Base-by-base conservation (phyloP, 83 land plant species). In the Diphasiastrum complanatum region DNA sequence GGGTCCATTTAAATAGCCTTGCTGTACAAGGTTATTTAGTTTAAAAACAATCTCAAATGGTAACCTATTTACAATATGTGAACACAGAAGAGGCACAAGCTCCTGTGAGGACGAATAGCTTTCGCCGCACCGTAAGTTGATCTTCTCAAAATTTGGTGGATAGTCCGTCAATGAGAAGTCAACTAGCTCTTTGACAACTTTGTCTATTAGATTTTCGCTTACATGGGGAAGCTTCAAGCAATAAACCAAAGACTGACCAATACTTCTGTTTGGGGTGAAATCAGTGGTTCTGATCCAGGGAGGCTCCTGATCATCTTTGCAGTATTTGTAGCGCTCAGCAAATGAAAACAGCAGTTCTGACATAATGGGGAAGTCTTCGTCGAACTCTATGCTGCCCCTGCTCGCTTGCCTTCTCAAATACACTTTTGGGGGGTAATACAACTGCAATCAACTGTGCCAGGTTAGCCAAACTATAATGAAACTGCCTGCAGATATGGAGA, bases 281-380 rank as follows among this genome's bases (percentile, higher is more conserved):
- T 93, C 99, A 10, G 76, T 74, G 24, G 89, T 81, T 26, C 99
- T 83, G 53, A 79, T 72, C 99, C 99, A 93, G 0, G 61, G 52
- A 33, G 53, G 60, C 23, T 79, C 78, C 36, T 29, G 12, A 66
- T 71, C 74, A 63, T 81, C 86, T 64, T 68, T 68, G 57, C 63
- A 70, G 14, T 64, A 40, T 41, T n/a, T n/a, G n/a, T n/a, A n/a
- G n/a, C n/a, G n/a, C 45, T 0, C 12, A 14, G n/a, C n/a, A 41
- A 41, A 14, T 14, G n/a, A 14, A 41, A 41, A n/a, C n/a, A n/a
- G n/a, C n/a, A n/a, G n/a, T n/a, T n/a, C n/a, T n/a, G n/a, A n/a
- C n/a, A n/a, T n/a, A n/a, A n/a, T n/a, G n/a, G 45, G 12, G n/a
- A 41, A 18, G n/a, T 0, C n/a, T 41, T 41, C 18, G 45, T 14